A percentile compares a stretch with the other conserved stretches of the same genome.
Evolutionary conservation across 345 rosid species (phyloP).

Genomic region (Salix caprea): DNA sequence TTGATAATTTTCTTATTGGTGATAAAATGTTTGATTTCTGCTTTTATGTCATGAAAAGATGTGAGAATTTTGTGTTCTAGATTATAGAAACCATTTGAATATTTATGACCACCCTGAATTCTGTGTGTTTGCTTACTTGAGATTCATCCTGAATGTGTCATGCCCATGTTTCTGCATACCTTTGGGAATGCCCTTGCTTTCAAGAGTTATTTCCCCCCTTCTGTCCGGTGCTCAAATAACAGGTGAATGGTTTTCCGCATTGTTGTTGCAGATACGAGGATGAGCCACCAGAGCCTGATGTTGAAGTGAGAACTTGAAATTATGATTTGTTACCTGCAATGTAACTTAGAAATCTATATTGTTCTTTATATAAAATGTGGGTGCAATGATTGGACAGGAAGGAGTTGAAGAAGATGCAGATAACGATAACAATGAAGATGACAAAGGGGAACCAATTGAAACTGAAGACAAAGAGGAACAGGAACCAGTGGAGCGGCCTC

Average conservation of each 20-base stretch:
- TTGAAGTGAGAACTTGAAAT: slow-evolving; percentile 47
- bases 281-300: slow-evolving; percentile 81
- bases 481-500: slow-evolving; percentile 36
- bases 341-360: not conserved
- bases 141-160: too few relatives aligned
- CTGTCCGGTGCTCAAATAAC: not conserved
- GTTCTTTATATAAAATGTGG: not conserved
- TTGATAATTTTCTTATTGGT: not conserved
- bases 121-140: not conserved
- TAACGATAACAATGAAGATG: slow-evolving; percentile 50
- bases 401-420: slow-evolving; percentile 69
- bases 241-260: not conserved
- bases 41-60: not conserved
- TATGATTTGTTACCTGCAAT: not conserved
- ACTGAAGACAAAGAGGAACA: slow-evolving; percentile 52
- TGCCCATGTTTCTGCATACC: too few relatives aligned
- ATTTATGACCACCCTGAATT: not conserved
- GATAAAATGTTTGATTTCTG: not conserved
- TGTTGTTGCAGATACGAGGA: slow-evolving; percentile 57
- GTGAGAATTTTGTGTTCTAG: not conserved
- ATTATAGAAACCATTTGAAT: not conserved
- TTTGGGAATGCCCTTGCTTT: not conserved
- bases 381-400: slow-evolving; percentile 47
- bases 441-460: slow-evolving; percentile 58
- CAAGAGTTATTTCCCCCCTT: not conserved